Evolutionary conservation across 306 rosid species (phyloP).

Genomic region (Castanospermum australe): DNA sequence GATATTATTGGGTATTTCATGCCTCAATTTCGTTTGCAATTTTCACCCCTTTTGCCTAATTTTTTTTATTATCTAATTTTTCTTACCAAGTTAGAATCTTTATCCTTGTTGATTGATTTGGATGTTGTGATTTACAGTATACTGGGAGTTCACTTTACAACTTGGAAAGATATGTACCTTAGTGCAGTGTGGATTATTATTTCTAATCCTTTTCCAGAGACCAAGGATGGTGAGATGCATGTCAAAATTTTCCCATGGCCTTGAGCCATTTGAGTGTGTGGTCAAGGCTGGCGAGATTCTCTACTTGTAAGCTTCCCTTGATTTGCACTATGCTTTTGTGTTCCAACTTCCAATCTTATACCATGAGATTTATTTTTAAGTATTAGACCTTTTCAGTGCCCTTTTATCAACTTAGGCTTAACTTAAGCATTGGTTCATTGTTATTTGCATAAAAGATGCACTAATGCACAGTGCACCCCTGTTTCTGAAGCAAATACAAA

Average conservation of each 20-base stretch:
- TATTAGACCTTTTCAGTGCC: too few species aligned
- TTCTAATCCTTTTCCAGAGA: conserved; percentile 61
- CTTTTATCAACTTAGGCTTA: too few species aligned
- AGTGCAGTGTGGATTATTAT: conserved; percentile 87
- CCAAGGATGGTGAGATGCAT: conserved; percentile 37
- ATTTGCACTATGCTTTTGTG: background rate
- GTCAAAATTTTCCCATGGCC: conserved; percentile 63
- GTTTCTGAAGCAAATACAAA: background rate
- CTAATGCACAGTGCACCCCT: background rate
- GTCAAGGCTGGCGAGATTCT: conserved; percentile 85
- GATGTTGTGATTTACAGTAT: conserved; percentile 38
- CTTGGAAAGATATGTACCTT: conserved; percentile 71
- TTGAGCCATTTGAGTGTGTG: conserved; percentile 63
- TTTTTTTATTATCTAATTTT: too few species aligned
- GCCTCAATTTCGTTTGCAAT: too few species aligned
- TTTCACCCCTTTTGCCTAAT: too few species aligned
- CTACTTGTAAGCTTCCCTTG: conserved; percentile 55
- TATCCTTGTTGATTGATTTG: background rate
- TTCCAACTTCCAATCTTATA: too few species aligned
- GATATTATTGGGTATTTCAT: too few species aligned
- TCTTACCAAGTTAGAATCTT: too few species aligned
- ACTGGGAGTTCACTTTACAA: conserved; percentile 60
- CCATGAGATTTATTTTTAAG: too few species aligned
- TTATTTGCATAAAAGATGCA: background rate
- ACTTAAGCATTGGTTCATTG: background rate